phyloP scores from a whole-genome alignment of 2,329 filamentous ascomycete genomes.

The Arthrobotrys iridis region DNA sequence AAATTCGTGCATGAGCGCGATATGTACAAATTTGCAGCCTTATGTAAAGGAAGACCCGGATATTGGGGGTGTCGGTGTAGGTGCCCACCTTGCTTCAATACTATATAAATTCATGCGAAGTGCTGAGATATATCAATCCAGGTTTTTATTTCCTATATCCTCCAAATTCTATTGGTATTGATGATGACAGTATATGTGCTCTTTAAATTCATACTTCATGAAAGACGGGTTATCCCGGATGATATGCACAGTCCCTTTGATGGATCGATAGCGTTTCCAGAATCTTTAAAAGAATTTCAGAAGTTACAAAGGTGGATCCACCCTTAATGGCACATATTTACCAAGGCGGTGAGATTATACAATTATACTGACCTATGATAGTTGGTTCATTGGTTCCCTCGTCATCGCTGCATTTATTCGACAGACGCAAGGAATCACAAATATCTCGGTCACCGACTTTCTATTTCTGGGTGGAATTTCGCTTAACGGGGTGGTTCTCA shows the following conservation, averaged over 20 bases:
- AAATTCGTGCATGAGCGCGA: slow-evolving; percentile 22
- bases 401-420: slow-evolving; percentile 52
- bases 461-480: slow-evolving; percentile 49
- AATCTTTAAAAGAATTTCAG: slow-evolving; percentile 43
- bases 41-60: slow-evolving; percentile 50
- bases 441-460: slow-evolving; percentile 50
- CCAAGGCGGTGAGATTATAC: not conserved
- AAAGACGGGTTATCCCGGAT: slow-evolving; percentile 22
- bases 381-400: slow-evolving; percentile 50
- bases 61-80: slow-evolving; percentile 47
- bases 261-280: slow-evolving; percentile 41
- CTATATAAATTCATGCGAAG: not conserved
- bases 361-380: not conserved
- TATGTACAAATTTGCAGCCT: slow-evolving; percentile 29
- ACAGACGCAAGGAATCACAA: slow-evolving; percentile 18
- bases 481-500: slow-evolving; percentile 42
- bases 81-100: not conserved
- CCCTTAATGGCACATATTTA: no score
- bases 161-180: slow-evolving; percentile 44
- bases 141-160: slow-evolving; percentile 52
- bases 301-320: slow-evolving; percentile 39
- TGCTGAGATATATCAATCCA: not conserved
- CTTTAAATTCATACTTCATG: slow-evolving; percentile 39
- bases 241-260: slow-evolving; percentile 41
- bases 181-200: slow-evolving; percentile 51